phyloP scores from a whole-genome alignment of 139 green algal species.

The Astrephomene gubernaculifera region DNA sequence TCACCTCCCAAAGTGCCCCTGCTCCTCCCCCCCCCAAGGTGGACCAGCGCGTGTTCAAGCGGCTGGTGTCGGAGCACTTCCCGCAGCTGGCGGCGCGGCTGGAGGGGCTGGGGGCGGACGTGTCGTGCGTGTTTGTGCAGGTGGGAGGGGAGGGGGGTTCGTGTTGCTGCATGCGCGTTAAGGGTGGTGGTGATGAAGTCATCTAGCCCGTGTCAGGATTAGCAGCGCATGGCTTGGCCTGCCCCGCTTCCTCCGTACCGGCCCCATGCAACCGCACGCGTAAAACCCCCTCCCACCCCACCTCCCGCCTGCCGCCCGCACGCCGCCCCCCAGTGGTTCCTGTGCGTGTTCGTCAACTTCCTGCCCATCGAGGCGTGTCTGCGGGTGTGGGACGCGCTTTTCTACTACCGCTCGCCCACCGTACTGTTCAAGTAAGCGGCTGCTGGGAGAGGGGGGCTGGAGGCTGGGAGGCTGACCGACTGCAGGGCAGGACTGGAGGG shows the following conservation, averaged over 20 bases:
- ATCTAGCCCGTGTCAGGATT: too few relatives aligned
- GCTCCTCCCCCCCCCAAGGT: conserved; percentile 57
- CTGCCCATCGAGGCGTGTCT: conserved; percentile 89
- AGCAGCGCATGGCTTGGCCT: too few relatives aligned
- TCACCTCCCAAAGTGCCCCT: too few relatives aligned
- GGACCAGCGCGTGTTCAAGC: conserved; percentile 78
- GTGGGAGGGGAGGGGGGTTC: background rate
- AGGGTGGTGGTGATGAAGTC: too few relatives aligned
- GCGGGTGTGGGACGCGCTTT: conserved; percentile 78
- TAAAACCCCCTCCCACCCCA: background rate
- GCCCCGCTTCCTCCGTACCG: too few relatives aligned
- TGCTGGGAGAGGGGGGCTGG: too few relatives aligned
- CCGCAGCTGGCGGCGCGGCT: conserved; percentile 71
- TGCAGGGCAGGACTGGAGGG: too few relatives aligned
- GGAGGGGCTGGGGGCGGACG: conserved; percentile 70
- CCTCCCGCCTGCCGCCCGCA: background rate
- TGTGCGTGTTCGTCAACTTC: conserved; percentile 91
- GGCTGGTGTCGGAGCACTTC: conserved; percentile 67
- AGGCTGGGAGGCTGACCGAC: background rate
- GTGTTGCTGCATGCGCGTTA: background rate
- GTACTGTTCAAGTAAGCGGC: conserved; percentile 68
- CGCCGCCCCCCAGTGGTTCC: conserved; percentile 79
- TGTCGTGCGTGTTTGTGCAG: conserved; percentile 66
- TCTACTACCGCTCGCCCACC: conserved; percentile 61
- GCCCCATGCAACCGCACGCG: too few relatives aligned